phyloP scores from a whole-genome alignment of 2,329 filamentous ascomycete species.

The Periglandula ipomoeae region DNA sequence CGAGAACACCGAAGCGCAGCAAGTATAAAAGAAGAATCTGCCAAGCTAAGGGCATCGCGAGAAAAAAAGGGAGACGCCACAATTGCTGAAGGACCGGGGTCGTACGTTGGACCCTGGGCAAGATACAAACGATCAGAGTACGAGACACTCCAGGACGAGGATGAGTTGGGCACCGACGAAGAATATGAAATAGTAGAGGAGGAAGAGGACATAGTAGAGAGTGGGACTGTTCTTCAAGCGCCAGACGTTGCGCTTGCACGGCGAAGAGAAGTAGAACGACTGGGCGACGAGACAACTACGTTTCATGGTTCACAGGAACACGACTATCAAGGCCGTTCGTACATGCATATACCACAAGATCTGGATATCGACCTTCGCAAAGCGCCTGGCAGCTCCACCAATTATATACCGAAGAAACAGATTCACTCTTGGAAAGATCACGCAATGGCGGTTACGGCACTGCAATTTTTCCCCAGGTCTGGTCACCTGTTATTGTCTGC shows the following conservation, averaged over 20 bases:
- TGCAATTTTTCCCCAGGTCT: constrained; percentile 82
- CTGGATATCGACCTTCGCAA: constrained; percentile 78
- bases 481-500: constrained; percentile 84
- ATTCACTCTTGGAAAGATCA: constrained; percentile 84
- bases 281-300: constrained; percentile 68
- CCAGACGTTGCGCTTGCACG: constrained; percentile 44
- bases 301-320: constrained; percentile 78
- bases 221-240: constrained; percentile 51
- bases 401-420: constrained; percentile 91
- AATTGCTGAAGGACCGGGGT: constrained; percentile 75
- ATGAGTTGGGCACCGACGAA: constrained; percentile 68
- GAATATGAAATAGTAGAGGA: constrained; percentile 72
- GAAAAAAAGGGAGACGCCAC: constrained; percentile 79
- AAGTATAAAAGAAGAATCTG: constrained; percentile 62
- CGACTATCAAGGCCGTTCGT: constrained; percentile 93
- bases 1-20: constrained; percentile 44
- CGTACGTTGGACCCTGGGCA: constrained; percentile 94
- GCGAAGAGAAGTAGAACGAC: constrained; percentile 48
- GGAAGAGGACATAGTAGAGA: constrained; percentile 58
- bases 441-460: constrained; percentile 72
- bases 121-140: constrained; percentile 66
- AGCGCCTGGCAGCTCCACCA: constrained; percentile 70
- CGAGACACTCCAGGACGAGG: constrained; percentile 64
- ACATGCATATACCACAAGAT: constrained; percentile 95
- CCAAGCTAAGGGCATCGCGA: constrained; percentile 59